These are phyloP conservation scores for Curvularia sp. DNA, from an alignment of 2,329 filamentous ascomycete genomes.

Conservation along the genomic window DNA sequence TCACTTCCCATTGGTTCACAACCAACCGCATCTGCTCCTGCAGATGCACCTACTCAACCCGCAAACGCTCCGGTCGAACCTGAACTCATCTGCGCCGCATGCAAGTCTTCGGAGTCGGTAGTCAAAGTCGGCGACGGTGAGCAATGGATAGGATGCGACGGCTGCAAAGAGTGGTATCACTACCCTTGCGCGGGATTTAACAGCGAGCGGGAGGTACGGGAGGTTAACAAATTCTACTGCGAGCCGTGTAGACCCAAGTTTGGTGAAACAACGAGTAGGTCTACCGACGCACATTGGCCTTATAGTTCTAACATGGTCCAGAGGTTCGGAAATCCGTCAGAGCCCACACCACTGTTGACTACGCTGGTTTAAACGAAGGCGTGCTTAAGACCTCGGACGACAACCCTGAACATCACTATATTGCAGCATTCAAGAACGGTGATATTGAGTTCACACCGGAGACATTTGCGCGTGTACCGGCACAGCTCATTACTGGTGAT, in stretches of 20 bases:
- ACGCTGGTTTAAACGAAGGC: constrained; percentile 71
- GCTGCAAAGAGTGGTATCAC: constrained; percentile 73
- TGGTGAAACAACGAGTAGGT: constrained; percentile 67
- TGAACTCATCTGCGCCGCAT: constrained; percentile 62
- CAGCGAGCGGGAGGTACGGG: constrained; percentile 67
- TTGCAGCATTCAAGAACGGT: constrained; percentile 70
- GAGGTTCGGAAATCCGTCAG: constrained; percentile 70
- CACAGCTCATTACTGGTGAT: constrained; percentile 68
- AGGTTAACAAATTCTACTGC: constrained; percentile 73
- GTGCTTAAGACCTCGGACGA: constrained; percentile 70
- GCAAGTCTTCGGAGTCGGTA: constrained; percentile 62
- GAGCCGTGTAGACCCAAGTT: constrained; percentile 63
- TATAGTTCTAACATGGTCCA: constrained; percentile 39
- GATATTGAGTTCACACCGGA: constrained; percentile 67
- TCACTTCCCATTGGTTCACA: constrained; percentile 43
- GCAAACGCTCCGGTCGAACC: constrained; percentile 34
- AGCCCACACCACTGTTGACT: constrained; percentile 70
- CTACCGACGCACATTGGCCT: constrained; percentile 33
- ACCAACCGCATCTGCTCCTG: constrained; percentile 22
- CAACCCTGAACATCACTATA: constrained; percentile 70
- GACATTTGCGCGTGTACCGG: constrained; percentile 67
- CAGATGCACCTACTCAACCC: constrained; percentile 13
- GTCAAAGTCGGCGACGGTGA: constrained; percentile 61
- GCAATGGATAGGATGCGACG: constrained; percentile 72
- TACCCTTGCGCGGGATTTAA: constrained; percentile 71